Percentiles rank a stretch among this genome's conserved stretches.
Evolutionary conservation across 306 rosid species (phyloP).

Genomic region (Gynostemma pentaphyllum): DNA sequence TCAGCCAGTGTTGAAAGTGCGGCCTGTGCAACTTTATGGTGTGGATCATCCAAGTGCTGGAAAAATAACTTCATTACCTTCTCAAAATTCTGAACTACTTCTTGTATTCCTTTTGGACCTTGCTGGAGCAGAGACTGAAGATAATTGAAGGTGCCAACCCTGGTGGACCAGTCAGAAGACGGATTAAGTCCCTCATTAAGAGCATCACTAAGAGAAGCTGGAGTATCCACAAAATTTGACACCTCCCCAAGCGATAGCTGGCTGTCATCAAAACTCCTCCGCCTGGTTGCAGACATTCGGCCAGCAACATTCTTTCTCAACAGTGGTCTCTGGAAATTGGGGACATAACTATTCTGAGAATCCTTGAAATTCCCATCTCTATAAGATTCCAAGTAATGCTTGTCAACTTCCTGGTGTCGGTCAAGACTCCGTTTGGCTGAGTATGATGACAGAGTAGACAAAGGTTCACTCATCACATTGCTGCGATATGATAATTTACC

Average conservation of each 20-base stretch:
- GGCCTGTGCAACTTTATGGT: slow-evolving; percentile 98
- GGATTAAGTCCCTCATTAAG: slow-evolving; percentile 82
- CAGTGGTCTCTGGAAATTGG: slow-evolving; percentile 96
- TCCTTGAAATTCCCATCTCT: slow-evolving; percentile 74
- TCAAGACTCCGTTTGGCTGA: slow-evolving; percentile 50
- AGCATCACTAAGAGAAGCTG: slow-evolving; percentile 81
- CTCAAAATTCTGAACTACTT: slow-evolving; percentile 84
- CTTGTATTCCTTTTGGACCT: slow-evolving; percentile 86
- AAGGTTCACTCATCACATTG: slow-evolving; percentile 40
- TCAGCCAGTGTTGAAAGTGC: slow-evolving; percentile 95
- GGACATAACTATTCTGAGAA: slow-evolving; percentile 55
- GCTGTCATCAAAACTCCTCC: slow-evolving; percentile 92
- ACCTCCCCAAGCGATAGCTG: slow-evolving; percentile 63
- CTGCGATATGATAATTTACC: slow-evolving; percentile 40
- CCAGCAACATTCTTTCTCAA: slow-evolving; percentile 70
- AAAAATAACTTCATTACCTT: slow-evolving; percentile 98
- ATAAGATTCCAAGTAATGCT: slow-evolving; percentile 54
- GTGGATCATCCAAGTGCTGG: slow-evolving; percentile 98
- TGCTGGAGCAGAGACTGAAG: slow-evolving; percentile 79
- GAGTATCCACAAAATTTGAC: slow-evolving; percentile 65
- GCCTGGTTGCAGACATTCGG: slow-evolving; percentile 62
- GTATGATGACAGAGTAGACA: slow-evolving; percentile 45
- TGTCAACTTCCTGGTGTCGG: slow-evolving; percentile 45
- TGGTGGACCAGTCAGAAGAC: slow-evolving; percentile 92
- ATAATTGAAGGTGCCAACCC: slow-evolving; percentile 93